A percentile compares a stretch with the other conserved stretches of the same genome.
phyloP scores from a whole-genome alignment of 2,329 filamentous ascomycete species.

The Tolypocladium sp. region DNA sequence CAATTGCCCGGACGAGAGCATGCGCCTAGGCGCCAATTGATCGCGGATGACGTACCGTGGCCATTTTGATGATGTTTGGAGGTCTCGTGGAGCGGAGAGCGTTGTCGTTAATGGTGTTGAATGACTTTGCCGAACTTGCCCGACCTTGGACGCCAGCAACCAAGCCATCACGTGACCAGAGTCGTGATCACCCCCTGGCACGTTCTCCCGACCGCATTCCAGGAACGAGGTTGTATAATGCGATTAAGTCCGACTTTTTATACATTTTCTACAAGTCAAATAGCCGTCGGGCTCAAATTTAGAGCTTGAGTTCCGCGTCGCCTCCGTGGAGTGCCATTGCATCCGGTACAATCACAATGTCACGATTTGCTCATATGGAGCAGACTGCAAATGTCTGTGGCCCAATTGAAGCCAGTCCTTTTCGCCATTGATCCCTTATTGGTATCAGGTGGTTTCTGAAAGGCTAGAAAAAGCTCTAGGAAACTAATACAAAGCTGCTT shows the following conservation, averaged over 20 bases:
- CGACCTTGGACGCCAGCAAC: conserved; percentile 16
- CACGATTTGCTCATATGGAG: background rate
- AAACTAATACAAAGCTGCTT: conserved; percentile 20
- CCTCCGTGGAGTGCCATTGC: background rate
- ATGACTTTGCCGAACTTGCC: conserved; percentile 35
- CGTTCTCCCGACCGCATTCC: background rate
- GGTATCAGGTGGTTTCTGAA: background rate
- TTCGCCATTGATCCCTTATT: background rate
- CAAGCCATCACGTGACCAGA: background rate
- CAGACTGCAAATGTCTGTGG: background rate
- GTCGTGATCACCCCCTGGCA: background rate
- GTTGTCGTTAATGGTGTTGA: conserved; percentile 37
- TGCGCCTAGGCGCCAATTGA: conserved; percentile 14
- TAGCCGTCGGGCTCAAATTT: background rate
- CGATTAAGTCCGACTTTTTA: background rate
- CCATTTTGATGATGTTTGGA: conserved; percentile 51
- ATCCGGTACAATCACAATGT: background rate
- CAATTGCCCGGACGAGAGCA: background rate
- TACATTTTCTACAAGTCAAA: no score
- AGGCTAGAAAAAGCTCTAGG: conserved; percentile 7
- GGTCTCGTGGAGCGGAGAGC: conserved; percentile 38
- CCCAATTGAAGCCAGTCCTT: background rate
- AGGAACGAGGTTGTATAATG: background rate
- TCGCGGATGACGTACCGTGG: conserved; percentile 49
- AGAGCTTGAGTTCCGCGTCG: background rate